Percentiles rank a stretch among this genome's conserved stretches.
phyloP scores from a whole-genome alignment of 2,329 filamentous ascomycete species.

The Scorias spongiosa region DNA sequence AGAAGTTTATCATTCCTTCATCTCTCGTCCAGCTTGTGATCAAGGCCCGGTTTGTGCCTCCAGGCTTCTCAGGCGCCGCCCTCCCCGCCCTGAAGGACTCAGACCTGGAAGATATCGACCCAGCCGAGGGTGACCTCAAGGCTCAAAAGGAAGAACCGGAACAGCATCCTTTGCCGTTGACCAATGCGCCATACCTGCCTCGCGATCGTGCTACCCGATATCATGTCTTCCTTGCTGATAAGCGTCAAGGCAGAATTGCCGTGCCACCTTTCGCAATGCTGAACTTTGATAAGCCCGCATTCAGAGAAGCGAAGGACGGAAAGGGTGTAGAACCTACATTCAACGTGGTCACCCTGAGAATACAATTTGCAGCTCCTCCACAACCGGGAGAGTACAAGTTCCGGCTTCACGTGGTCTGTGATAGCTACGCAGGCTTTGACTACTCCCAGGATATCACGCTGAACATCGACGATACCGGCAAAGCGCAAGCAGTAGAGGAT shows the following conservation, averaged over 20 bases:
- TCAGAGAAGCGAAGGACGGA: slow-evolving; percentile 48
- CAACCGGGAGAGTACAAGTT: slow-evolving; percentile 89
- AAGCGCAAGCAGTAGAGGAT: slow-evolving; percentile 51
- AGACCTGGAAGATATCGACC: slow-evolving; percentile 82
- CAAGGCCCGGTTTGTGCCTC: slow-evolving; percentile 86
- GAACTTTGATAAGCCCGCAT: slow-evolving; percentile 78
- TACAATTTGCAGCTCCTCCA: slow-evolving; percentile 88
- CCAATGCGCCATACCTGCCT: slow-evolving; percentile 77
- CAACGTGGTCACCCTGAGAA: slow-evolving; percentile 90
- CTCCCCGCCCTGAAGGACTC: slow-evolving; percentile 60
- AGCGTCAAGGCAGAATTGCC: slow-evolving; percentile 87
- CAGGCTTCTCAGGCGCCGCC: slow-evolving; percentile 49
- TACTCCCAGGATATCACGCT: slow-evolving; percentile 82
- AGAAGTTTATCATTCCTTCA: slow-evolving; percentile 80
- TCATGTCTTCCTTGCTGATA: slow-evolving; percentile 89
- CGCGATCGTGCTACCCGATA: slow-evolving; percentile 81
- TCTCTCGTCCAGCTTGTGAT: slow-evolving; percentile 88
- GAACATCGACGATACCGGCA: slow-evolving; percentile 74
- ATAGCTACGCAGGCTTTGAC: slow-evolving; percentile 91
- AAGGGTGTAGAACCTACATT: slow-evolving; percentile 56
- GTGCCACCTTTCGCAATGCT: slow-evolving; percentile 94
- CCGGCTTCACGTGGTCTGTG: slow-evolving; percentile 82
- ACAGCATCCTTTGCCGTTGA: slow-evolving; percentile 64
- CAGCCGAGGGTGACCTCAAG: slow-evolving; percentile 73
- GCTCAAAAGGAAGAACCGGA: slow-evolving; percentile 55